Base-by-base conservation (phyloP, 2,329 filamentous ascomycete genomes). In the Colletotrichum magnum region DNA sequence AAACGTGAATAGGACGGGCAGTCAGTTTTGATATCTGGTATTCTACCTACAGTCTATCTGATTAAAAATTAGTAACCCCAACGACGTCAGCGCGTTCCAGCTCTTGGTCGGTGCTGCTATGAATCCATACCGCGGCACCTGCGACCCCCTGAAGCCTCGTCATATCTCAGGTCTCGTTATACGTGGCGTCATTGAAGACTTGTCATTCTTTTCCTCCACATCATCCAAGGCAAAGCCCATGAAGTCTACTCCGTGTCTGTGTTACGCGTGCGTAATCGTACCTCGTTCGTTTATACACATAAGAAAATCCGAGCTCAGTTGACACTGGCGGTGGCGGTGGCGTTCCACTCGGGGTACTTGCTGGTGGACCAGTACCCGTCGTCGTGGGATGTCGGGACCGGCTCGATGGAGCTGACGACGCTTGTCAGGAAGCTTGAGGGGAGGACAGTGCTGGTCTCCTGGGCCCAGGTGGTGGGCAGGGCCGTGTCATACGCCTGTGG, bases 301-400 rank as follows among this genome's bases (percentile, higher is more conserved):
- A 4, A n/a, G 18, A 18, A 16, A 4, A 10, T 32, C 28, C 6
- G 39, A n/a, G 16, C 4, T 7, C 28, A 6, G 21, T 48, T 58
- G 28, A 54, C 26, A 61, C 74, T 18, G 73, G 74, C 39, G 65
- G 74, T 15, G 36, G 74, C 68, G 2, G 83, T 84, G 59, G 74
- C 78, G 69, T 84, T 86, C 81, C 81, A 84, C 0, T 81, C 51
- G 3, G 82, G 82, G 62, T 85, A 86, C 36, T 72, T 71, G 0
- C 78, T 79, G 4, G 84, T 84, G 66, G 84, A 82, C 85, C 84
- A 86, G 58, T 75, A 75, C 18, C 84, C 84, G 61, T 86, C 72
- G 64, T 86, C 83, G 48, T 80, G 77, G 41, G 56, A 52, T 4
- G 73, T 72, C n/a, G 75, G 72, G 36, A 73, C 66, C 15, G 75